Conservation (phyloP, 106 monocot genomes). For the Dendrobium catenatum region DNA sequence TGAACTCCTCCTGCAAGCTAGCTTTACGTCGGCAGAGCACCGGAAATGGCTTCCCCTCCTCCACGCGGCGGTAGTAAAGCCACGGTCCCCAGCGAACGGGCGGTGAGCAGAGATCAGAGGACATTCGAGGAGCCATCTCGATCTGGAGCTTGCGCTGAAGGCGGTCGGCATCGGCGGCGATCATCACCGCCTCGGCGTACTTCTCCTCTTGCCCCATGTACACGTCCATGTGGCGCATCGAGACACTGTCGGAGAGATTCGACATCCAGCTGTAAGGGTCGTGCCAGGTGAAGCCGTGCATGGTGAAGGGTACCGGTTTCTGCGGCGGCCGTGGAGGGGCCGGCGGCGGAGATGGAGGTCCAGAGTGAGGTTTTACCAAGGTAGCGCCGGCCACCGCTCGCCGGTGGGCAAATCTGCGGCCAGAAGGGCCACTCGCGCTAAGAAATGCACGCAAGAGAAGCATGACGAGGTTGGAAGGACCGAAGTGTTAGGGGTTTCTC, state of each 20-base stretch:
- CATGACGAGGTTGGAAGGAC: neutral
- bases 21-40: slow-evolving; percentile 81
- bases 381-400: slow-evolving; percentile 15
- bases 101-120: slow-evolving; percentile 60
- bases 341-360: slow-evolving; percentile 51
- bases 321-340: slow-evolving; percentile 70
- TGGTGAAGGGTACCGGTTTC: slow-evolving; percentile 57
- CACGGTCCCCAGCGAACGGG: slow-evolving; percentile 87
- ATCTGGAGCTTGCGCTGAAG: slow-evolving; percentile 76
- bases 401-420: neutral
- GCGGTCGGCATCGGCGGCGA: slow-evolving; percentile 42
- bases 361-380: slow-evolving; percentile 17
- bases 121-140: slow-evolving; percentile 82
- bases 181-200: slow-evolving; percentile 82
- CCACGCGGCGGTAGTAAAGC: slow-evolving; percentile 81
- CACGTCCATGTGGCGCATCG: slow-evolving; percentile 94
- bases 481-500: too few species aligned
- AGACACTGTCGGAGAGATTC: slow-evolving; percentile 56
- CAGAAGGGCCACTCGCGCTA: neutral
- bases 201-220: slow-evolving; percentile 86
- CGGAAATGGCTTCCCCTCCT: slow-evolving; percentile 84
- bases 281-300: slow-evolving; percentile 68
- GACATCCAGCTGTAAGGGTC: slow-evolving; percentile 98
- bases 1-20: slow-evolving; percentile 63
- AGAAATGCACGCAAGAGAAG: neutral